These are phyloP conservation scores for Backusella luteola DNA, from an alignment of 192 early-diverging fungal species.

Conservation along the genomic window DNA sequence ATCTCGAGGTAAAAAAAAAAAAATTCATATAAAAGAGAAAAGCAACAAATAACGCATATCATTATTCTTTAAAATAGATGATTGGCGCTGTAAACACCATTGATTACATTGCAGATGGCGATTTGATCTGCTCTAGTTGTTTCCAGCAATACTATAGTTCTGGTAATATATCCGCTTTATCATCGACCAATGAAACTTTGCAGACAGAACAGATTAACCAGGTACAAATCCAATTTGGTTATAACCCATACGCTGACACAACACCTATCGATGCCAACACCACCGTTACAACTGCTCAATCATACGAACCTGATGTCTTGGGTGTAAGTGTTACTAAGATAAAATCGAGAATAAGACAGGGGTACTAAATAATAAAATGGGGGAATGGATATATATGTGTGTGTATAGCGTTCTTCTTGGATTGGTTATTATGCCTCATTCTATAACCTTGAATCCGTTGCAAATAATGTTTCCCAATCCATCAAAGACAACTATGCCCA, in stretches of 20 bases:
- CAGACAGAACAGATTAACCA: conserved; percentile 45
- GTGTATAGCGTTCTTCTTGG: conserved; percentile 53
- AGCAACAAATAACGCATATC: background rate
- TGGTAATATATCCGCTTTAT: conserved; percentile 27
- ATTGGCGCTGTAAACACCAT: conserved; percentile 41
- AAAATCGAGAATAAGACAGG: background rate
- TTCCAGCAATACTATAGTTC: conserved; percentile 37
- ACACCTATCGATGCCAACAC: conserved; percentile 38
- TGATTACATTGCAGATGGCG: conserved; percentile 36
- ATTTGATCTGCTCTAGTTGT: conserved; percentile 48
- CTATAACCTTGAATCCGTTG: conserved; percentile 58
- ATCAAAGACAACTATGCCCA: conserved; percentile 62
- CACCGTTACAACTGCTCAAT: conserved; percentile 46
- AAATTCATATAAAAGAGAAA: background rate
- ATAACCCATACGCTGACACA: conserved; percentile 27
- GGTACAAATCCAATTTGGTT: conserved; percentile 48
- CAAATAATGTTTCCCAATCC: conserved; percentile 42
- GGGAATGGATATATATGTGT: conserved; percentile 21
- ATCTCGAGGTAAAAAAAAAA: conserved; percentile 39
- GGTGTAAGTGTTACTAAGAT: conserved; percentile 40
- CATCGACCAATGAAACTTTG: conserved; percentile 44
- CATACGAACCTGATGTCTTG: conserved; percentile 46
- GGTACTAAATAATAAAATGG: background rate
- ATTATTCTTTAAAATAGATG: conserved; percentile 23
- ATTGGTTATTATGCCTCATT: conserved; percentile 60